Evolutionary conservation across 495 filamentous ascomycete species (phyloP), one percentile per base, ranked within the genome.

Genomic region (Penicillium riverlandense): DNA sequence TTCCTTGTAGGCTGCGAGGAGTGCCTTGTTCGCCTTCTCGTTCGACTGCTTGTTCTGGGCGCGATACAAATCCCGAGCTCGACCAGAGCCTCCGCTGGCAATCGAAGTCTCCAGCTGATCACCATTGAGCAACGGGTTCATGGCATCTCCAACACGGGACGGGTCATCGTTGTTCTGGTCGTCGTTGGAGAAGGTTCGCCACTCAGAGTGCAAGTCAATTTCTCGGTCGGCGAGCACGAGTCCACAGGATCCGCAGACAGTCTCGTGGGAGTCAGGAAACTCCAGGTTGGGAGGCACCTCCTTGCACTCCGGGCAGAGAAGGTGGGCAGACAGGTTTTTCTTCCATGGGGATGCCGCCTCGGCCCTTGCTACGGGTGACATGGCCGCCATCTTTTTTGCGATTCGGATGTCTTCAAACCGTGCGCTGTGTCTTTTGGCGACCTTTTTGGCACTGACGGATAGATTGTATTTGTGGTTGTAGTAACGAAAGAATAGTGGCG

Each of bases 161-260:
- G 92, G 92, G 59, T 98, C 92, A 51, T 96, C 92, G 59, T 85
- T 88, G 59, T 85, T 88, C 62, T 95, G 87, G 55, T 98, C 94
- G 54, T 98, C 92, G 66, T 96, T 96, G 46, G 88, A 85, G 65
- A 98, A 98, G 7, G 94, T 98, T 55, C 92, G 88, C 92, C 92
- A 98, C 70, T 98, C 92, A 40, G 89, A 95, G 40, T 94, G 84
- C 47, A 88, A 89, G 55, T 97, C 92, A 42, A 98, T 88, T 54
- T 92, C 86, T 47, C 89, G 84, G 59, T 91, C 86, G 40, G 83
- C 83, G 30, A 97, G 73, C 10, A 98, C 92, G n/a, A 96, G 66
- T 15, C 92, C 92, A 54, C 92, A 98, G 14, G 84, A 87, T 11
- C 73, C 85, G 62, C 92, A 98, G 38, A 97, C 88, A 55, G 90